Conservation (phyloP, 164 flowering plant species). For the Nelumbo lutea region DNA sequence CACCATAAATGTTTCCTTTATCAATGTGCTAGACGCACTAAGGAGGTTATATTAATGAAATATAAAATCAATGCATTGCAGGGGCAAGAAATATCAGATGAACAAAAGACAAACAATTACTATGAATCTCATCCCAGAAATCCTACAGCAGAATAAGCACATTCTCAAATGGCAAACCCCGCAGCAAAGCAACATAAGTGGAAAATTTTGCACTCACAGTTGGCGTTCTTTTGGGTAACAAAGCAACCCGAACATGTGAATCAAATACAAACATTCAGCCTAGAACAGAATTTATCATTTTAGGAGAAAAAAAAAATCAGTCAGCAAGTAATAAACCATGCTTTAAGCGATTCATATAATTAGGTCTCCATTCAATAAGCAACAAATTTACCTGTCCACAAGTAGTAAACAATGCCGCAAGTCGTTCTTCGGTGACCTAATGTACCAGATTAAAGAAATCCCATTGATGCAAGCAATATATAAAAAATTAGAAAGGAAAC, state of each 20-base stretch:
- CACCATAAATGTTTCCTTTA: too few species aligned
- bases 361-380: too few species aligned
- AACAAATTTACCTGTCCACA: slow-evolving; percentile 68
- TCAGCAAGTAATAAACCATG: not conserved
- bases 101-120: not conserved
- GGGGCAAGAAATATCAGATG: not conserved
- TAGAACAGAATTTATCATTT: not conserved
- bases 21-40: too few species aligned
- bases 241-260: not conserved
- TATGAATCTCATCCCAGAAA: not conserved
- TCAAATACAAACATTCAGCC: too few species aligned
- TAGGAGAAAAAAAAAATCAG: not conserved
- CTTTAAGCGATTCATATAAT: not conserved
- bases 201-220: not conserved
- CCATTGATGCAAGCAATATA: not conserved
- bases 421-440: slow-evolving; percentile 94
- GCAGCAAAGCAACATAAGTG: not conserved
- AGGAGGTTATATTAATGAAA: too few species aligned
- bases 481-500: not conserved
- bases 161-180: too few species aligned
- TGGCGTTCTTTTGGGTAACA: not conserved
- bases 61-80: too few species aligned
- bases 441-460: slow-evolving; percentile 2
- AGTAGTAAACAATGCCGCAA: slow-evolving; percentile 72
- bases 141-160: not conserved